Percentiles rank a stretch among this genome's conserved stretches.
Evolutionary conservation across 78 protist genomes (phyloP).

Genomic region (Polysphondylium violaceum): DNA sequence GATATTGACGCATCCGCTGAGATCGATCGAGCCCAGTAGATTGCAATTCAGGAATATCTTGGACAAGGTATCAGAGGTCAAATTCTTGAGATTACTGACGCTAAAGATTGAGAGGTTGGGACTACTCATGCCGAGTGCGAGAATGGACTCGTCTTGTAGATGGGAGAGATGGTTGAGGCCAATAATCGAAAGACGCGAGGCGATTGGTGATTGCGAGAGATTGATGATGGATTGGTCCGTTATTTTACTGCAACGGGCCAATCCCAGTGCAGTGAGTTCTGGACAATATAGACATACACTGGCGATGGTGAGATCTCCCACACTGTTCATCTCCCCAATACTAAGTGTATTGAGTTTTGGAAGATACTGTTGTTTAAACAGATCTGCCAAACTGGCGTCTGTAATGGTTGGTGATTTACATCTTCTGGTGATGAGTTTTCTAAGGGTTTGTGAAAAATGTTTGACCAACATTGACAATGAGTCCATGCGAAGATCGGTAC

Average conservation of each 20-base stretch:
- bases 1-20: slow-evolving; percentile 34
- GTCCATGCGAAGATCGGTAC: slow-evolving; percentile 44
- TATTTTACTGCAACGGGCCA: slow-evolving; percentile 24
- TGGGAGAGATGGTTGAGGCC: slow-evolving; percentile 55
- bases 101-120: slow-evolving; percentile 43
- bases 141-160: slow-evolving; percentile 9
- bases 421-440: slow-evolving; percentile 40
- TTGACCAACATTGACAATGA: slow-evolving; percentile 4
- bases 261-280: slow-evolving; percentile 18
- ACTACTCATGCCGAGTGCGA: slow-evolving; percentile 9
- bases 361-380: neutral
- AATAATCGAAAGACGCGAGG: neutral
- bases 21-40: slow-evolving; percentile 48
- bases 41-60: slow-evolving; percentile 40
- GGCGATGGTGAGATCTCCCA: slow-evolving; percentile 30
- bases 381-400: slow-evolving; percentile 23
- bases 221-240: slow-evolving; percentile 15
- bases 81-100: slow-evolving; percentile 19
- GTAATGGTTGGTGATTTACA: slow-evolving; percentile 28
- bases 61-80: slow-evolving; percentile 41
- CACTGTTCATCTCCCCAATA: slow-evolving; percentile 53
- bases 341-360: slow-evolving; percentile 23
- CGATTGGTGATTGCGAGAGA: neutral
- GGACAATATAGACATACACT: neutral
- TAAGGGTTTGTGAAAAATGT: slow-evolving; percentile 30